Evolutionary conservation across 805 yeast species (phyloP).

Genomic region (Pichia membranifaciens): DNA sequence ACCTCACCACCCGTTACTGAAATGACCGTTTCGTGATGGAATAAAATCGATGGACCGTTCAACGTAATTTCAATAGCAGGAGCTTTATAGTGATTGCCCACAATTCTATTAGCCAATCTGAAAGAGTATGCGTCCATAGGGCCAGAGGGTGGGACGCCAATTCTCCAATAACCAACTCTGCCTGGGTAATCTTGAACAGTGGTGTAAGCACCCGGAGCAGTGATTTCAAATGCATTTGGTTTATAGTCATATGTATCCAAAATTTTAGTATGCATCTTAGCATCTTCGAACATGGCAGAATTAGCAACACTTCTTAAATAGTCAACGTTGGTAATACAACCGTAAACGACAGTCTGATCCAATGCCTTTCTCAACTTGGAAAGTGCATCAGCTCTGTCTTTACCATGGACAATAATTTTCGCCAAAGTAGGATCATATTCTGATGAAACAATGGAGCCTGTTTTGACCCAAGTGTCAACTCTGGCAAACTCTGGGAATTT

Average conservation of each 20-base stretch:
- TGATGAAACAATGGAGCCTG: constrained; percentile 82
- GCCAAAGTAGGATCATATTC: constrained; percentile 97
- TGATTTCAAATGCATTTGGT: constrained; percentile 80
- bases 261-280: constrained; percentile 80
- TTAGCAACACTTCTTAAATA: constrained; percentile 81
- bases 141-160: constrained; percentile 98
- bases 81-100: constrained; percentile 75
- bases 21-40: constrained; percentile 74
- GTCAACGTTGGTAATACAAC: constrained; percentile 86
- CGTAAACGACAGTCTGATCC: constrained; percentile 79
- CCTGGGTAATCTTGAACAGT: constrained; percentile 96
- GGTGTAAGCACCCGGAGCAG: constrained; percentile 90
- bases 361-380: constrained; percentile 71
- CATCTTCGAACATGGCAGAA: constrained; percentile 77
- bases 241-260: constrained; percentile 74
- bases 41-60: constrained; percentile 77
- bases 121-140: constrained; percentile 95
- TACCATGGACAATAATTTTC: constrained; percentile 91
- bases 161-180: constrained; percentile 77
- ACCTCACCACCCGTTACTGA: constrained; percentile 85
- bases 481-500: constrained; percentile 87
- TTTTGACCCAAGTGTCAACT: constrained; percentile 88
- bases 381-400: constrained; percentile 81
- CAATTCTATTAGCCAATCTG: constrained; percentile 82
- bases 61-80: constrained; percentile 91